Base-by-base conservation (phyloP, 2,329 filamentous ascomycete genomes). In the Ascochyta clinopodiicola region DNA sequence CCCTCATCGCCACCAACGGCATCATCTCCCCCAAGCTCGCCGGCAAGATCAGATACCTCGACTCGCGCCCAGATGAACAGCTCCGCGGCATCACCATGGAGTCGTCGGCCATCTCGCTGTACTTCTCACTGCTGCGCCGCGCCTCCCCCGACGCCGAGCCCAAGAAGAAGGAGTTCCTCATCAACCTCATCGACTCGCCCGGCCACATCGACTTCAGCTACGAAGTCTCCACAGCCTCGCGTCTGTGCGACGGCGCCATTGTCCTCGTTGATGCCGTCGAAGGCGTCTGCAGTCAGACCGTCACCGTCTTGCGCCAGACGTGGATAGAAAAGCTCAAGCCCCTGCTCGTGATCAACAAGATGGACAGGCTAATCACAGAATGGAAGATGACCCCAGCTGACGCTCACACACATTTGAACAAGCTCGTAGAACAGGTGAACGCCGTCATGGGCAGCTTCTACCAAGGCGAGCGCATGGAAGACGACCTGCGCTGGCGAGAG, bases 71-170 rank as follows among this genome's bases (percentile, higher is more conserved):
- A 1, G 95, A 99, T 77, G 95, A 99, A 76, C 95, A 99, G 78
- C 85, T 91, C 15, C 89, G 95, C 62, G 95, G 95, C 52, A 99
- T 99, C 72, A 99, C 95, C n/a, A 99, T 99, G 95, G 95, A 99
- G 76, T 98, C 95, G 0, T 98, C 94, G 6, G 95, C 95, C 59
- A 99, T 99, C 62, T 98, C 95, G 0, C 82, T 99, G 31, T 96
- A 90, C 78, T 99, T 99, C 75, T 96, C 93, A 32, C 91, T 98
- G 84, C 80, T 96, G 49, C 85, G 93, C 64, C 86, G 91, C 64
- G 80, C 86, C 34, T 81, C 85, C 1, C 88, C 89, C 2, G 88
- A 92, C 15, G 86, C 86, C 6, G 72, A 81, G 13, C 88, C 91
- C 0, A 84, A 88, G 67, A 83, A 89, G 19, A 92, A 92, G 71